Evolutionary conservation across 495 filamentous ascomycete species (phyloP), one percentile per base, ranked within the genome.

Genomic region (Chaetomium cochliodes): DNA sequence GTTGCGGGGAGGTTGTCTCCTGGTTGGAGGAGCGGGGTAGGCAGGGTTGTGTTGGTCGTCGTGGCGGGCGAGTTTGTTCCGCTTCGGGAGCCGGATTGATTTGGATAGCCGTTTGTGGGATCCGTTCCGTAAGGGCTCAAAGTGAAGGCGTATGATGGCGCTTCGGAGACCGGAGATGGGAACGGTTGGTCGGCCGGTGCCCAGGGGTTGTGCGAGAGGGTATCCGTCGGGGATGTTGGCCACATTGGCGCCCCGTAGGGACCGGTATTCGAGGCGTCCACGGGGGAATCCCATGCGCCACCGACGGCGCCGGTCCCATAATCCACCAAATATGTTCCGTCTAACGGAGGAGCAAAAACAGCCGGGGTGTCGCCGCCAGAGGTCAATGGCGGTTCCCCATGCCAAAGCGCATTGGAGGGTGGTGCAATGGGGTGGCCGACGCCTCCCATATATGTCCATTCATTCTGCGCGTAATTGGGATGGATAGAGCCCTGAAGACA

Each of bases 131-230:
- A 18, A 2, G 26, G 46, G 2, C 46, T 63, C 41, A 23, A 16
- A 5, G 60, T 20, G 33, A 60, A 50, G 12, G 11, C 9, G 41
- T 57, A 64, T 8, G 52, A 53, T 0, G 58, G 58, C 4, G 33
- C 52, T 53, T 65, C 64, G 7, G 64, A 66, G n/a, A 58, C 22
- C 15, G 65, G 65, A 9, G 65, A 67, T 2, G 56, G 65, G 0
- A 55, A 23, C 4, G 60, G 47, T 22, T 64, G 60, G 54, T 56
- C 28, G 23, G 3, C 53, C 13, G 53, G 39, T 18, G 12, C 37
- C 59, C 59, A 62, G 23, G 60, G 28, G 55, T 53, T 52, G 44
- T 22, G 9, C 22, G 25, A 37, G 12, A 54, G 20, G 28, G 30
- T 33, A 16, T 47, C 42, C 1, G 28, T 22, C 0, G 61, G 53